Conservation (phyloP, 495 filamentous ascomycete species). For the Immersiella caudata region DNA sequence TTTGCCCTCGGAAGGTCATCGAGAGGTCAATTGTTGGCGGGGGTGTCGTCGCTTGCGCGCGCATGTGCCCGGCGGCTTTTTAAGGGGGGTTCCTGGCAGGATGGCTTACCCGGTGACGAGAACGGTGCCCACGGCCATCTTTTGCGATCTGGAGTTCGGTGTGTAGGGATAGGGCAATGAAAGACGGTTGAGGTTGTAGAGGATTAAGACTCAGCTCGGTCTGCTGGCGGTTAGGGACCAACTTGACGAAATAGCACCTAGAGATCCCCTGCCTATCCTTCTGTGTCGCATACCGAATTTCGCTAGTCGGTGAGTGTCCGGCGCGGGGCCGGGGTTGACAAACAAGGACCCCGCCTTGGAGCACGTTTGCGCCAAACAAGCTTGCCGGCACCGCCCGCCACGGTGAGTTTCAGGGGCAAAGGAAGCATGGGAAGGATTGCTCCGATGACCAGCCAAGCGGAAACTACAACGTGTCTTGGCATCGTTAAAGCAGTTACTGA, state of each 20-base stretch:
- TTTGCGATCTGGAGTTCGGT: background rate
- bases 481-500: too few relatives aligned
- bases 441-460: too few relatives aligned
- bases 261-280: constrained; percentile 4
- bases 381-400: background rate
- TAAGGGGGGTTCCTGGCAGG: background rate
- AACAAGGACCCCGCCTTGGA: constrained; percentile 1
- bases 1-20: constrained; percentile 9
- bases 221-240: background rate
- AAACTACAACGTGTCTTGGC: too few relatives aligned
- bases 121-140: constrained; percentile 81
- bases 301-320: constrained; percentile 31
- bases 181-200: background rate
- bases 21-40: constrained; percentile 14
- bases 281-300: constrained; percentile 33
- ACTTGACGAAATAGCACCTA: constrained; percentile 5
- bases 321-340: constrained; percentile 26
- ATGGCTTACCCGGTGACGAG: constrained; percentile 81
- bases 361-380: background rate
- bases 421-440: too few relatives aligned
- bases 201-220: background rate
- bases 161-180: background rate
- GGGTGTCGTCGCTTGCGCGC: constrained; percentile 12
- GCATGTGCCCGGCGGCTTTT: background rate
- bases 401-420: background rate